These are phyloP conservation scores for Achlya hypogyna DNA, from an alignment of 352 stramenopile genomes.

Conservation along the genomic window DNA sequence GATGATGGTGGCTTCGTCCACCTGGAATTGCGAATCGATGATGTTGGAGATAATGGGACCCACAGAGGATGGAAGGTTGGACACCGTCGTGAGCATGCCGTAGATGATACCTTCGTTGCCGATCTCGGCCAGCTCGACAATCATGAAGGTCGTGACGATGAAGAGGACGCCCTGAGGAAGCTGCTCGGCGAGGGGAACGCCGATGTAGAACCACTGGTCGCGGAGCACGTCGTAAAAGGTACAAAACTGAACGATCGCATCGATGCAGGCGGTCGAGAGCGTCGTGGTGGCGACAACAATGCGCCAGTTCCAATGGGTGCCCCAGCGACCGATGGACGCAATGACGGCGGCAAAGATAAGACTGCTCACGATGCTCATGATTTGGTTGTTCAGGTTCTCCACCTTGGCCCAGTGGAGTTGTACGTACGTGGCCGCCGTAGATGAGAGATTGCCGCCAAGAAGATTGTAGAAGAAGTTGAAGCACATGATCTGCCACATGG, in stretches of 20 bases:
- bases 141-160: conserved; percentile 24
- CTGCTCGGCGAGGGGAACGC: conserved; percentile 37
- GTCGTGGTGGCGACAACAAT: conserved; percentile 29
- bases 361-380: conserved; percentile 36
- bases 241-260: conserved; percentile 37
- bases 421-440: conserved; percentile 34
- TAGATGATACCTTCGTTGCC: conserved; percentile 30
- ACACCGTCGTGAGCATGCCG: conserved; percentile 27
- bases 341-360: conserved; percentile 34
- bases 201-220: conserved; percentile 40
- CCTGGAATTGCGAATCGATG: conserved; percentile 30
- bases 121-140: conserved; percentile 29
- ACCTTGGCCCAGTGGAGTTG: conserved; percentile 48
- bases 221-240: conserved; percentile 45
- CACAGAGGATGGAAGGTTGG: conserved; percentile 24
- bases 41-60: conserved; percentile 32
- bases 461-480: conserved; percentile 44
- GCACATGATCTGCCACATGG: conserved; percentile 63
- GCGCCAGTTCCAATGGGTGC: conserved; percentile 44
- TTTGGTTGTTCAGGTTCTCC: conserved; percentile 33
- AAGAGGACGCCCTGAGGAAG: conserved; percentile 29
- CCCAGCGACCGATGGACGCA: conserved; percentile 35
- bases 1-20: conserved; percentile 23
- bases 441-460: conserved; percentile 32
- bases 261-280: conserved; percentile 30